Evolutionary conservation across 2,329 filamentous ascomycete species (phyloP).

Genomic region (Huntiella moniliformis): DNA sequence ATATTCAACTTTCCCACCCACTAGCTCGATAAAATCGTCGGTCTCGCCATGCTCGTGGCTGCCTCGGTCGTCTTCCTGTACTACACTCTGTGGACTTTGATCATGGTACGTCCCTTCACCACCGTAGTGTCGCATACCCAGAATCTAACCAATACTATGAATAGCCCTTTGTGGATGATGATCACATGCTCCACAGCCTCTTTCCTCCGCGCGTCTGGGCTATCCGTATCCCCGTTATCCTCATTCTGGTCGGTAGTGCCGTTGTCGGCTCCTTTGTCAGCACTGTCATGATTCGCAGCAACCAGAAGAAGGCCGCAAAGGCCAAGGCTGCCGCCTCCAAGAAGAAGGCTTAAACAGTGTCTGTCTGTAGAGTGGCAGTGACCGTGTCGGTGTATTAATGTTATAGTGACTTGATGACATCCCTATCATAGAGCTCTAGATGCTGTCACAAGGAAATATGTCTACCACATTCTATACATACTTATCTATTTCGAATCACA

Average conservation of each 20-base stretch:
- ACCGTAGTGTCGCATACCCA: slow-evolving; percentile 7
- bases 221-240: slow-evolving; percentile 92
- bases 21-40: slow-evolving; percentile 74
- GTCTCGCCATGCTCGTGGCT: slow-evolving; percentile 49
- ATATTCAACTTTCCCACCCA: neutral
- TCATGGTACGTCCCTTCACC: slow-evolving; percentile 55
- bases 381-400: too few species aligned
- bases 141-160: slow-evolving; percentile 1
- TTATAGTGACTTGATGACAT: too few species aligned
- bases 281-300: slow-evolving; percentile 97
- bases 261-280: slow-evolving; percentile 92
- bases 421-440: too few species aligned
- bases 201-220: slow-evolving; percentile 98
- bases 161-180: slow-evolving; percentile 90
- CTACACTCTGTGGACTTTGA: slow-evolving; percentile 92
- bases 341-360: slow-evolving; percentile 55
- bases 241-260: slow-evolving; percentile 76
- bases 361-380: too few species aligned
- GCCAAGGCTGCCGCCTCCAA: slow-evolving; percentile 55
- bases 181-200: slow-evolving; percentile 81
- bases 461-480: too few species aligned
- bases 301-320: slow-evolving; percentile 93
- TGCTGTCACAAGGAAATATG: too few species aligned
- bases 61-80: slow-evolving; percentile 52
- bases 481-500: too few species aligned